A percentile compares a stretch with the other conserved stretches of the same genome.
These are phyloP conservation scores for Musa beccarii DNA, from an alignment of 176 grass and related monocot genomes.

Conservation along the genomic window DNA sequence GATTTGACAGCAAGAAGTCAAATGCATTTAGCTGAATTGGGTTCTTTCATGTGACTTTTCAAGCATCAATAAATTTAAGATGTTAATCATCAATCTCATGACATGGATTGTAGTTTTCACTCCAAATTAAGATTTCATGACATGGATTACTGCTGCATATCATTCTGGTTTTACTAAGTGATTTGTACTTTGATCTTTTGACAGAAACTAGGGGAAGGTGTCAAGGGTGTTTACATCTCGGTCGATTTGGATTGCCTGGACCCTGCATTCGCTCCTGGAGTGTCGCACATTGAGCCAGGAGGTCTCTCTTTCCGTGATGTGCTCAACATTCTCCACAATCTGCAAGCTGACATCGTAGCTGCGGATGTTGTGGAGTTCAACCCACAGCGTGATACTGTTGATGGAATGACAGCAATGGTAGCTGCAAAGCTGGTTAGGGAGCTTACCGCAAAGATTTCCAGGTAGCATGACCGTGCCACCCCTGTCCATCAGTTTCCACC, in stretches of 20 bases:
- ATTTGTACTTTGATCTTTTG: neutral
- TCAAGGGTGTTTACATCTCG: conserved; percentile 82
- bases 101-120: too few relatives aligned
- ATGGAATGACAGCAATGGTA: conserved; percentile 97
- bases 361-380: conserved; percentile 97
- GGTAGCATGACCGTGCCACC: conserved; percentile 22
- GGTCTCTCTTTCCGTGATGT: conserved; percentile 89
- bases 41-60: too few relatives aligned
- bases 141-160: neutral
- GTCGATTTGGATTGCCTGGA: conserved; percentile 91
- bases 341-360: conserved; percentile 72
- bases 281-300: conserved; percentile 97
- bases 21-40: too few relatives aligned
- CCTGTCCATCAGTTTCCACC: too few relatives aligned
- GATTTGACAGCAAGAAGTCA: too few relatives aligned
- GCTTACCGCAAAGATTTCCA: conserved; percentile 92
- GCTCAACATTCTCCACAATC: conserved; percentile 87
- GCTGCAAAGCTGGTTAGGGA: conserved; percentile 88
- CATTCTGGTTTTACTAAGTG: neutral
- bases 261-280: conserved; percentile 80
- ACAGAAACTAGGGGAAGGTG: conserved; percentile 98
- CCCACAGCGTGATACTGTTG: conserved; percentile 86
- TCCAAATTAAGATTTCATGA: neutral
- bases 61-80: too few relatives aligned
- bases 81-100: too few relatives aligned